Evolutionary conservation across 805 yeast genomes (phyloP).

Genomic region (Candida ficus): DNA sequence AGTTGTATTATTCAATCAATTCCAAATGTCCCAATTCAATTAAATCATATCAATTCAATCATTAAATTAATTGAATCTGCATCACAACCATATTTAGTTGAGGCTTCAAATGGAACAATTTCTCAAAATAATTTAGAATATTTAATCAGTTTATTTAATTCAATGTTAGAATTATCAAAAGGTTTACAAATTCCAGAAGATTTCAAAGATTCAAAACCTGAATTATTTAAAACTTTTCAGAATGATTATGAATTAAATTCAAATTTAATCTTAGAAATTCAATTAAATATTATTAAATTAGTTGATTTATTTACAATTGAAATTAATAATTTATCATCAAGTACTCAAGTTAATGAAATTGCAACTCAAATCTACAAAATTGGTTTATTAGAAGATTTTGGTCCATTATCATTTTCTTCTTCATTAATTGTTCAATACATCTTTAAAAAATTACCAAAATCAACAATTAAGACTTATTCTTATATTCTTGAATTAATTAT

Average conservation of each 20-base stretch:
- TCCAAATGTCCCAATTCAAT: slow-evolving; percentile 42
- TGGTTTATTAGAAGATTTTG: slow-evolving; percentile 62
- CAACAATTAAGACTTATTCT: slow-evolving; percentile 5
- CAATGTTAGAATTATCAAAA: slow-evolving; percentile 66
- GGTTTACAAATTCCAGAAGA: slow-evolving; percentile 61
- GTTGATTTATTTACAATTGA: slow-evolving; percentile 39
- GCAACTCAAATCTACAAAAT: slow-evolving; percentile 56
- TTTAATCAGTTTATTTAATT: slow-evolving; percentile 50
- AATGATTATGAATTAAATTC: slow-evolving; percentile 22
- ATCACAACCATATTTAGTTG: slow-evolving; percentile 11
- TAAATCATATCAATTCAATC: slow-evolving; percentile 29
- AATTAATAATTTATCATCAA: slow-evolving; percentile 32
- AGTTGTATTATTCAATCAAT: slow-evolving; percentile 57
- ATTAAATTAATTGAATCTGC: slow-evolving; percentile 27
- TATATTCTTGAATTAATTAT: slow-evolving; percentile 17
- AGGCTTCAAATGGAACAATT: slow-evolving; percentile 9
- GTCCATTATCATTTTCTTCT: slow-evolving; percentile 57
- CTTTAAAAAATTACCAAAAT: slow-evolving; percentile 22
- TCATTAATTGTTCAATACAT: slow-evolving; percentile 38
- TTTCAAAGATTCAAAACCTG: slow-evolving; percentile 28
- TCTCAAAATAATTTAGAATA: slow-evolving; percentile 36
- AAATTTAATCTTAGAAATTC: slow-evolving; percentile 50
- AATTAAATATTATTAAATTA: slow-evolving; percentile 32
- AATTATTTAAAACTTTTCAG: slow-evolving; percentile 15
- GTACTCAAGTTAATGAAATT: slow-evolving; percentile 52